Evolutionary conservation across 208 protist species (phyloP).

Genomic region (Leishmania guyanensis): DNA sequence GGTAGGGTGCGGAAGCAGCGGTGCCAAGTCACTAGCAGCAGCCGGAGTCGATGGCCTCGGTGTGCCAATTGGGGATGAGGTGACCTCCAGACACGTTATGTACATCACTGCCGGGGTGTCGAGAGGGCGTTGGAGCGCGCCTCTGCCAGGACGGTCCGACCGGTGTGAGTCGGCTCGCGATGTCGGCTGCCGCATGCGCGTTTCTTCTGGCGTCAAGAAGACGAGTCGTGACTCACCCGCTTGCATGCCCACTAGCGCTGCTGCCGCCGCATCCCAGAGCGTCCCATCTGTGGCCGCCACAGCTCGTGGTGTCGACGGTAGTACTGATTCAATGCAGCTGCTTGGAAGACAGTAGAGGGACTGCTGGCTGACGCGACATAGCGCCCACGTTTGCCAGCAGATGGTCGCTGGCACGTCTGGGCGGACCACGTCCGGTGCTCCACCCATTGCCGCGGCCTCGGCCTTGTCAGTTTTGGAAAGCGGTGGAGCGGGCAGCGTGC

Average conservation of each 20-base stretch:
- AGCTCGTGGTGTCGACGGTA: slow-evolving; percentile 39
- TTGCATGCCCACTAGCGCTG: slow-evolving; percentile 51
- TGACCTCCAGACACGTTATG: slow-evolving; percentile 19
- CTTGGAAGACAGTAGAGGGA: slow-evolving; percentile 42
- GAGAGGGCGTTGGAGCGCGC: neutral
- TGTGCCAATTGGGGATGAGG: neutral
- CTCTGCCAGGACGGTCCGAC: neutral
- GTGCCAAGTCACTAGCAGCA: neutral
- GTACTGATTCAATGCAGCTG: slow-evolving; percentile 44
- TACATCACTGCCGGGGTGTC: slow-evolving; percentile 25
- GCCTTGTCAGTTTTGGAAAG: neutral
- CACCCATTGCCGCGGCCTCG: too few relatives aligned
- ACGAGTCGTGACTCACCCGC: slow-evolving; percentile 41
- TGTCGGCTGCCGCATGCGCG: slow-evolving; percentile 29
- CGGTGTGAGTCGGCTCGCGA: slow-evolving; percentile 23
- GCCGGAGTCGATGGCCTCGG: neutral
- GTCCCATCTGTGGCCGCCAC: slow-evolving; percentile 37
- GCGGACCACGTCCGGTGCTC: neutral
- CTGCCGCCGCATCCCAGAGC: slow-evolving; percentile 50
- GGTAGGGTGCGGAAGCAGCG: neutral
- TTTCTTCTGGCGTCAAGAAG: slow-evolving; percentile 48
- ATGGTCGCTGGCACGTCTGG: neutral
- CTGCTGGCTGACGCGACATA: slow-evolving; percentile 35
- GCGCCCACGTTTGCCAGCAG: slow-evolving; percentile 38
- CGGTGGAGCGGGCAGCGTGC: slow-evolving; percentile 6